These are phyloP conservation scores for Claviceps sp. DNA, from an alignment of 2,329 filamentous ascomycete genomes.

Conservation along the genomic window DNA sequence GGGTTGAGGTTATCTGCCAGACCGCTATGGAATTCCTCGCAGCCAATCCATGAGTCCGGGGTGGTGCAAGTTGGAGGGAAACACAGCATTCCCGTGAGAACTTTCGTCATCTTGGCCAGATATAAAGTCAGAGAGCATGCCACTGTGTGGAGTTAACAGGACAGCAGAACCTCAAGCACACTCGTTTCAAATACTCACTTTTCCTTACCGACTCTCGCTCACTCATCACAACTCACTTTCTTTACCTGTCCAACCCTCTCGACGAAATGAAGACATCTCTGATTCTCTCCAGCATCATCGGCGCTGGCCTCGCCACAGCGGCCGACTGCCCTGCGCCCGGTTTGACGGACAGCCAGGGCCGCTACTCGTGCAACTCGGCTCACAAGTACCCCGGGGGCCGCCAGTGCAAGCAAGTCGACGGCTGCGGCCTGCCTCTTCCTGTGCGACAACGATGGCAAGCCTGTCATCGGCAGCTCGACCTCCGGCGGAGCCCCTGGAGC, in stretches of 20 bases:
- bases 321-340: constrained; percentile 2
- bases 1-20: neutral
- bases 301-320: neutral
- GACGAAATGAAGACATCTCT: neutral
- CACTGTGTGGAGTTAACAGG: neutral
- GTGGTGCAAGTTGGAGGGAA: neutral
- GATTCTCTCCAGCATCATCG: neutral
- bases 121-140: neutral
- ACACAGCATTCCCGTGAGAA: neutral
- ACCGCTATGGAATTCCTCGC: neutral
- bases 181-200: neutral
- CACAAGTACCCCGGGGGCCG: constrained; percentile 11
- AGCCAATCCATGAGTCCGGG: neutral
- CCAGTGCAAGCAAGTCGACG: constrained; percentile 8
- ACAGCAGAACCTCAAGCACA: neutral
- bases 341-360: constrained; percentile 6
- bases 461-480: neutral
- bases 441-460: neutral
- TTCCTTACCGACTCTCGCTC: no score
- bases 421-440: constrained; percentile 10
- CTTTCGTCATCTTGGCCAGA: neutral
- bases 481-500: no score
- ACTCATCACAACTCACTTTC: no score
- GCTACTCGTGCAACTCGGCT: constrained; percentile 12
- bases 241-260: no score